Base-by-base conservation (phyloP, 2,329 filamentous ascomycete genomes). In the Ascochyta koolunga region DNA sequence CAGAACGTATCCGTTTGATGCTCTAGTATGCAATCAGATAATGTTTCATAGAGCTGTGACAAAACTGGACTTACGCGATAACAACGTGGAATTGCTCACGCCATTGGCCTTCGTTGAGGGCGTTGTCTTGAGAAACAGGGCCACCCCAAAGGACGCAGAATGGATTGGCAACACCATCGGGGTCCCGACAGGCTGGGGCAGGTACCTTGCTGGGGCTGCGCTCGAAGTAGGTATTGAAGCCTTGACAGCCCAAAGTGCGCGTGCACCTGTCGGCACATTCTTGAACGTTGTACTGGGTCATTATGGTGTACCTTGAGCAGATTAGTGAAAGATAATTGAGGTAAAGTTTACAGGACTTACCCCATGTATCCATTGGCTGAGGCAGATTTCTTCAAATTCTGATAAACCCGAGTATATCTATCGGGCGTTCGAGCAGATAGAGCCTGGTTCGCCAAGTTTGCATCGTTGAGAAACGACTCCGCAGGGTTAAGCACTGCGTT, bases 161-260 rank as follows among this genome's bases (percentile, higher is more conserved):
- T 0, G 32, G 24, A 16, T 43, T 50, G 32, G 39, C 32, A 9
- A 2, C 16, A n/a, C 22, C 32, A 0, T 11, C 5, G 11, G 47
- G 47, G 9, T 50, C 19, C 4, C 4, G 39, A 7, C 47, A 50
- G 15, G 1, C 8, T 0, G 39, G 3, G 1, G 22, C 47, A 4
- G 47, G 47, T 7, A 8, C 47, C 13, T 37, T 21, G 11, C 38
- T 43, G 1, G 47, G 47, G 13, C 32, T 36, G 15, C 47, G 47
- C n/a, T 50, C 47, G 24, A 50, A 50, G 39, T 31, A 50, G 3
- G 32, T 50, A 33, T 50, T 50, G 32, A 50, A 50, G 3, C 39
- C 47, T 4, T 29, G 39, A 13, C 47, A 50, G 9, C 25, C 32
- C 0, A 37, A 13, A 19, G 32, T 15, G 2, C 9, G 9, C 4